phyloP scores from a whole-genome alignment of 2,329 filamentous ascomycete genomes.

The Cladosporium sp. region DNA sequence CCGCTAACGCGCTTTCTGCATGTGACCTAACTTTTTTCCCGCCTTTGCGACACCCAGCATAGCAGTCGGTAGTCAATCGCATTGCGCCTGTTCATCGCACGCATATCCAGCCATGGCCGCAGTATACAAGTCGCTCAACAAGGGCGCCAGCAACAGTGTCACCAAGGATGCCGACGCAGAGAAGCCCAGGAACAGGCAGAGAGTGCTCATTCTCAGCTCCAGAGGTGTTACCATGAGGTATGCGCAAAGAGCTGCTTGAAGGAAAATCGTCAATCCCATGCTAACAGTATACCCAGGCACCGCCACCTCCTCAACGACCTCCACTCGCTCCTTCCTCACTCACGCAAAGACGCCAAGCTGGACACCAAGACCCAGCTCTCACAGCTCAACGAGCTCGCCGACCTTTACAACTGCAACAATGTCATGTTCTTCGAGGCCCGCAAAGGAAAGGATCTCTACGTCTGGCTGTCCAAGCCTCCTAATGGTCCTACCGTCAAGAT shows the following conservation, averaged over 20 bases:
- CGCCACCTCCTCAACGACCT: conserved; percentile 90
- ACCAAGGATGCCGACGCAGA: conserved; percentile 30
- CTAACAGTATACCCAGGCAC: conserved; percentile 56
- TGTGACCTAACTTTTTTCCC: conserved; percentile 8
- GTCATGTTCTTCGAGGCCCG: conserved; percentile 92
- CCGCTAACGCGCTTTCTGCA: not conserved
- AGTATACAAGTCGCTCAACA: conserved; percentile 54
- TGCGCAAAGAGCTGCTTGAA: not conserved
- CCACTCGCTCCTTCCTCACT: conserved; percentile 81
- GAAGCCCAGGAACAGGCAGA: conserved; percentile 43
- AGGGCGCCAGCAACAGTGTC: conserved; percentile 34
- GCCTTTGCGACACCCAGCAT: conserved; percentile 7
- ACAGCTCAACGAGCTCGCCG: conserved; percentile 71
- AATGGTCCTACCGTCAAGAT: conserved; percentile 74
- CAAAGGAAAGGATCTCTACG: conserved; percentile 90
- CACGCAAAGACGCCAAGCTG: conserved; percentile 91
- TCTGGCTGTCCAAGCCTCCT: conserved; percentile 88
- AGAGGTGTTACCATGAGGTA: conserved; percentile 87
- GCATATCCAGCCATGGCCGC: conserved; percentile 43
- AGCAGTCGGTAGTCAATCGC: not conserved
- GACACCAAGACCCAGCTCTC: conserved; percentile 87
- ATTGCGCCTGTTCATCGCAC: not conserved
- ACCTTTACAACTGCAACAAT: conserved; percentile 91
- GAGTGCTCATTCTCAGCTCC: conserved; percentile 86
- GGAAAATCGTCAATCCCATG: not conserved